Evolutionary conservation across 345 rosid species (phyloP), one percentile per base, ranked within the genome.

Genomic region (Hevea brasiliensis): DNA sequence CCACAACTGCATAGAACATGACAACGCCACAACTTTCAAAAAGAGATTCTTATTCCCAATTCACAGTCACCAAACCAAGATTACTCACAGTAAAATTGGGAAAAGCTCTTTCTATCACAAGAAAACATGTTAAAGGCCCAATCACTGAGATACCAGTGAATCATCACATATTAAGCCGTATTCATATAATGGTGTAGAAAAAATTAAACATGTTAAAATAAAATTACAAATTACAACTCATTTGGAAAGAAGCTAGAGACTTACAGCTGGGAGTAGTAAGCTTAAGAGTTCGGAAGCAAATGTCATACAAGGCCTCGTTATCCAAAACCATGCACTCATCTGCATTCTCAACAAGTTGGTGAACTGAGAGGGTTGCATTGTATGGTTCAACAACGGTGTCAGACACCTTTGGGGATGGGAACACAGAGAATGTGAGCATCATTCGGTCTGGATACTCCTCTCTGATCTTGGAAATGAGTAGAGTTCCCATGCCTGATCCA

Each of bases 251-350:
- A 35, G 13, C 4, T 32, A 32, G 3, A 2, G 10, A 48, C 95
- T 85, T 87, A 90, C 95, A 90, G 79, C 95, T 88, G 24, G 95
- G 95, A 65, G 95, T 90, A 21, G 89, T 85, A 76, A 90, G 91
- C 91, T 90, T 90, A 41, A 90, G 91, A 65, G 95, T 90, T 54
- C 95, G 87, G 70, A 90, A 90, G 75, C 95, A 90, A 76, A 90
- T 90, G 78, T 90, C 95, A 44, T 90, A 90, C 32, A 90, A 89
- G 42, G 95, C 95, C 69, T 90, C 95, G 15, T 90, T 90, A 65
- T 90, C 95, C 74, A 90, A 82, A 71, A 90, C 95, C 95, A 90
- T 90, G 73, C 95, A 88, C 84, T 90, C 95, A 61, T 90, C 92
- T 23, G 95, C 95, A 69, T 90, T 90, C 76, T 90, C 95, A 29